phyloP scores from a whole-genome alignment of 805 yeast genomes.

The Candida railenensis region DNA sequence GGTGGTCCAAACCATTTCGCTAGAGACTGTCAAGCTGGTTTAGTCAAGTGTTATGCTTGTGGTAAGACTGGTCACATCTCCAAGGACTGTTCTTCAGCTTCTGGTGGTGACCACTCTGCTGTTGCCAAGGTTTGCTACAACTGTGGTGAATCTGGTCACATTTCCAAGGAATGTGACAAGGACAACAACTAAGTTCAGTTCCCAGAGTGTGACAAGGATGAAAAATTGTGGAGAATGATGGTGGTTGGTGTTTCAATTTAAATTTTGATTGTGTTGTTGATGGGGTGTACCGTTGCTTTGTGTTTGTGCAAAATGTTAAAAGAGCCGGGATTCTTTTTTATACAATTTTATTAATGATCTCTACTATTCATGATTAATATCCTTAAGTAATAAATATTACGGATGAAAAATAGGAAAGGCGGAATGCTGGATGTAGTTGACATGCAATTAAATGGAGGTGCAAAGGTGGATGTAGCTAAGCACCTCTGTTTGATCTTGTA shows the following conservation, averaged over 20 bases:
- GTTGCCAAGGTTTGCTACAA: constrained; percentile 64
- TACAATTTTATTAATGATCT: constrained; percentile 8
- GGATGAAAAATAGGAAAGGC: neutral
- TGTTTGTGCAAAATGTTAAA: constrained; percentile 2
- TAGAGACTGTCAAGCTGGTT: constrained; percentile 77
- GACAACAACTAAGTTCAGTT: constrained; percentile 6
- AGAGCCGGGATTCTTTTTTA: constrained; percentile 9
- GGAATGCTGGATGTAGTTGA: too few species aligned
- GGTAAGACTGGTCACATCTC: constrained; percentile 89
- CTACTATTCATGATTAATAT: constrained; percentile 6
- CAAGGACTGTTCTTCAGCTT: constrained; percentile 68
- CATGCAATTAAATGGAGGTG: too few species aligned
- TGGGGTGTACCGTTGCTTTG: constrained; percentile 3
- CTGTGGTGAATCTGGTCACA: constrained; percentile 82
- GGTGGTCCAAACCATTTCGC: constrained; percentile 94
- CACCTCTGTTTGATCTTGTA: too few species aligned
- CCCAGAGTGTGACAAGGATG: neutral
- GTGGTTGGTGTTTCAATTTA: neutral
- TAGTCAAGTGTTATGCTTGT: constrained; percentile 85
- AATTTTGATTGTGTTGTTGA: neutral
- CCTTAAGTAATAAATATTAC: neutral
- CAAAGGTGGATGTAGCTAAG: too few species aligned
- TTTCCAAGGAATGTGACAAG: constrained; percentile 69
- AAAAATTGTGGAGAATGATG: neutral
- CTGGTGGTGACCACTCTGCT: constrained; percentile 45